These are phyloP conservation scores for Calonectria pseudoreteaudii DNA, from an alignment of 2,329 filamentous ascomycete species.

Conservation along the genomic window DNA sequence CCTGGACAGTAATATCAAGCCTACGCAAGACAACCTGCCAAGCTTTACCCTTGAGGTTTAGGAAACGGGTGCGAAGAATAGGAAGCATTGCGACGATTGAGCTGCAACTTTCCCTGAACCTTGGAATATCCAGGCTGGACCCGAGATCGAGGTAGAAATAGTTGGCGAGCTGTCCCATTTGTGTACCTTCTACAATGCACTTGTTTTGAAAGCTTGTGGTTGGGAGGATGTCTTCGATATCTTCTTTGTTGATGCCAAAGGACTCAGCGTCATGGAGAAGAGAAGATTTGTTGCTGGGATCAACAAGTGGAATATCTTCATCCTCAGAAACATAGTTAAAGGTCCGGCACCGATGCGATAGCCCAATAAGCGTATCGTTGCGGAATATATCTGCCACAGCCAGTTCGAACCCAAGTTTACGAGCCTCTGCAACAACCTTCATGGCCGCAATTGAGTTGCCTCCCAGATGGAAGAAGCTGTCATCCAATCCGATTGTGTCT, in stretches of 20 bases:
- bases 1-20: conserved; percentile 9
- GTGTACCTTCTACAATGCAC: not conserved
- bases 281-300: conserved; percentile 6
- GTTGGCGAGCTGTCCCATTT: conserved; percentile 29
- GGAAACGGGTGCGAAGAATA: conserved; percentile 38
- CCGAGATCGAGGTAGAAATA: conserved; percentile 40
- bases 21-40: conserved; percentile 35
- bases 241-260: not conserved
- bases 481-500: conserved; percentile 44
- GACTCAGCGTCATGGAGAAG: conserved; percentile 18
- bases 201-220: conserved; percentile 30
- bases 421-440: conserved; percentile 31
- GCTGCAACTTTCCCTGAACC: conserved; percentile 30
- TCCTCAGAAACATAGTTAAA: not conserved
- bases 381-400: conserved; percentile 29
- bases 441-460: conserved; percentile 44
- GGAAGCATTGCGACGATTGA: conserved; percentile 27
- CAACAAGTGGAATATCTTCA: conserved; percentile 14
- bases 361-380: not conserved
- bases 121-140: conserved; percentile 22
- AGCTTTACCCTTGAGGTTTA: conserved; percentile 22
- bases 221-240: conserved; percentile 29
- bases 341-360: not conserved
- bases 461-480: conserved; percentile 44
- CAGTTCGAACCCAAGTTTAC: conserved; percentile 19